Conservation (phyloP, 2,329 filamentous ascomycete species). For the Penicillium sp. region DNA sequence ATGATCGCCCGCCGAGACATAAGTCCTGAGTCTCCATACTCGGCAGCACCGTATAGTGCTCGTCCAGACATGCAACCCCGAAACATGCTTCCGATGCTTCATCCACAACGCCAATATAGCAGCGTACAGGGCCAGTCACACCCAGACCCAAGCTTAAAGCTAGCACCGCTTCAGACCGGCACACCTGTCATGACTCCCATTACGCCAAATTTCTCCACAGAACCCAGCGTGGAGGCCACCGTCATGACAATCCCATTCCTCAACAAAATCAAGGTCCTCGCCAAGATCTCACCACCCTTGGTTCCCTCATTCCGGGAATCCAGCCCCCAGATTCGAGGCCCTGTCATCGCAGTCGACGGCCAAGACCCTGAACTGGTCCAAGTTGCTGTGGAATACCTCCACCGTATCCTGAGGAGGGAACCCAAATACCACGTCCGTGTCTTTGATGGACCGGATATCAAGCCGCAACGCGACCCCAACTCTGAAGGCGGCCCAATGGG, state of each 20-base stretch:
- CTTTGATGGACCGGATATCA: conserved; percentile 48
- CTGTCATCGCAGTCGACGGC: conserved; percentile 82
- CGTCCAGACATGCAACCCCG: conserved; percentile 35
- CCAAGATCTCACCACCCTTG: conserved; percentile 72
- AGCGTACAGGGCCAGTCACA: conserved; percentile 31
- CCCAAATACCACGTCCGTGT: conserved; percentile 53
- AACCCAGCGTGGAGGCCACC: conserved; percentile 63
- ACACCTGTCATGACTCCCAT: conserved; percentile 26
- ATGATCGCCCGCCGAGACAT: conserved; percentile 36
- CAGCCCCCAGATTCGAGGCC: conserved; percentile 59
- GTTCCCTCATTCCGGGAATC: conserved; percentile 34
- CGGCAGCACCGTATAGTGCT: conserved; percentile 47
- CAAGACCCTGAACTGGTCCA: conserved; percentile 63
- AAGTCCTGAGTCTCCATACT: conserved; percentile 43
- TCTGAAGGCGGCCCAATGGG: conserved; percentile 36
- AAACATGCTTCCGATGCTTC: conserved; percentile 52
- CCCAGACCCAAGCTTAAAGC: conserved; percentile 52
- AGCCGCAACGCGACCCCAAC: conserved; percentile 18
- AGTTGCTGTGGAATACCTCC: conserved; percentile 66
- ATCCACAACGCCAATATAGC: conserved; percentile 53
- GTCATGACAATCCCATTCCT: conserved; percentile 74
- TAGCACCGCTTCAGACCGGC: conserved; percentile 55
- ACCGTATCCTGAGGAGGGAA: conserved; percentile 53
- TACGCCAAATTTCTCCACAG: conserved; percentile 29
- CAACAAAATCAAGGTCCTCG: conserved; percentile 75